phyloP scores from a whole-genome alignment of 2,329 filamentous ascomycete genomes.

The Aspergillus spinulosporus region DNA sequence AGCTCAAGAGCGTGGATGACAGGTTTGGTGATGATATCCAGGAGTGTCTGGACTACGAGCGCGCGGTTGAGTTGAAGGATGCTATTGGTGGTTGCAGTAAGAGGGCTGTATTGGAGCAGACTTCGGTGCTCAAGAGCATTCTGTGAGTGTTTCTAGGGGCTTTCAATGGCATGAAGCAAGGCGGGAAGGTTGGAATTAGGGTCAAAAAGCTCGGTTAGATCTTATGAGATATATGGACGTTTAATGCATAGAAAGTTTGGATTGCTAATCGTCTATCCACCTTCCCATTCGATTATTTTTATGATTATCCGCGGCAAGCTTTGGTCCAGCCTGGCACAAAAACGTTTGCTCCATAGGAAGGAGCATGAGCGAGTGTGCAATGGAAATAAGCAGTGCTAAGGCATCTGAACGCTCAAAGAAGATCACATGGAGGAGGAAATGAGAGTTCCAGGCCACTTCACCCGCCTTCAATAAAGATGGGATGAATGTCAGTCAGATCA shows the following conservation, averaged over 20 bases:
- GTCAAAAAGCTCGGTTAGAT: too few relatives aligned
- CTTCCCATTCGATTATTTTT: background rate
- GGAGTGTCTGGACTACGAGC: slow-evolving; percentile 75
- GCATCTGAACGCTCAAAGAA: background rate
- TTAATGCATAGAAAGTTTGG: slow-evolving; percentile 12
- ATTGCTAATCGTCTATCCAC: background rate
- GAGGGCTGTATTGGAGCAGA: slow-evolving; percentile 67
- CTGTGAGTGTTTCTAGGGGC: slow-evolving; percentile 35
- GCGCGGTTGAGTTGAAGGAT: slow-evolving; percentile 75
- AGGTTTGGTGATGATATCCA: slow-evolving; percentile 72
- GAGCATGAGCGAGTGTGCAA: background rate
- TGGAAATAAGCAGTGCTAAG: background rate
- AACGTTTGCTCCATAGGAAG: background rate
- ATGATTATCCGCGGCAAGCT: background rate
- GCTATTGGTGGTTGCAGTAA: slow-evolving; percentile 78
- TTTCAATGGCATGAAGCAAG: too few relatives aligned
- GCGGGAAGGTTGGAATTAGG: too few relatives aligned
- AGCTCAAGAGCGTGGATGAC: slow-evolving; percentile 67
- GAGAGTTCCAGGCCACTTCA: background rate
- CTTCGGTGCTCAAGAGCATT: slow-evolving; percentile 60
- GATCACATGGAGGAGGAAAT: background rate
- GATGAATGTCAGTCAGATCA: background rate
- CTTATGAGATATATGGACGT: slow-evolving; percentile 1
- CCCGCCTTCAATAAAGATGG: background rate
- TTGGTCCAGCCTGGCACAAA: background rate